Base-by-base conservation (phyloP, 768 basidiomycete species). In the Tylopilus plumbeoviolaceoides region DNA sequence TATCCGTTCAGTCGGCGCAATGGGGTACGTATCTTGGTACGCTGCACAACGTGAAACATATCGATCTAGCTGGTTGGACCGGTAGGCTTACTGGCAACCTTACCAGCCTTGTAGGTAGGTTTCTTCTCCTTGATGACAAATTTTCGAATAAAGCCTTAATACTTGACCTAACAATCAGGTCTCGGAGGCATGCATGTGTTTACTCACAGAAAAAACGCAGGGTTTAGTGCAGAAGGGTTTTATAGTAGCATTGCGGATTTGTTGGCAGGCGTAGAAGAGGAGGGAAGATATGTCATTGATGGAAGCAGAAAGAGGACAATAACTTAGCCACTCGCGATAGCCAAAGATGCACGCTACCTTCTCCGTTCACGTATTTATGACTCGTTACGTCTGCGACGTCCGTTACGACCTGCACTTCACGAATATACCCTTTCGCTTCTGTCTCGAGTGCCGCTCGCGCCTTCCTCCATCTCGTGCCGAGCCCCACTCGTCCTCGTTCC, bases 11-110 rank as follows among this genome's bases (percentile, higher is more conserved):
- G 54, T 92, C 91, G 5, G 84, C 93, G 3, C 83, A 85, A 76
- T 95, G 95, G 93, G 97, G 97, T 31, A 92, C 87, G 17, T 98
- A 98, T 65, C 80, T 91, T 47, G 95, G 94, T n/a, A 98, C 95
- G 2, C 75, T 99, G 18, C 77, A 82, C 35, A 79, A 88, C 51
- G 97, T 97, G 14, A 95, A 91, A 61, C 97, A 99, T 65, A 79
- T 95, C 33, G 91, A 92, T 64, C 80, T 92, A 33, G 91, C 95
- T 11, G 93, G 95, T 5, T 98, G 95, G 95, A 86, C 92, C 43
- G 66, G 64, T 46, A 64, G 66, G 15, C 51, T 67, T 21, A 62
- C 66, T 21, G 64, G 58, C 12, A 68, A 61, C 44, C 48, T 68
- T 36, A 62, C 56, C 17, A 58, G 58, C 18, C 45, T 65, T 36